Evolutionary conservation across 2,329 filamentous ascomycete species (phyloP).

Genomic region (Diaporthe nobilis): DNA sequence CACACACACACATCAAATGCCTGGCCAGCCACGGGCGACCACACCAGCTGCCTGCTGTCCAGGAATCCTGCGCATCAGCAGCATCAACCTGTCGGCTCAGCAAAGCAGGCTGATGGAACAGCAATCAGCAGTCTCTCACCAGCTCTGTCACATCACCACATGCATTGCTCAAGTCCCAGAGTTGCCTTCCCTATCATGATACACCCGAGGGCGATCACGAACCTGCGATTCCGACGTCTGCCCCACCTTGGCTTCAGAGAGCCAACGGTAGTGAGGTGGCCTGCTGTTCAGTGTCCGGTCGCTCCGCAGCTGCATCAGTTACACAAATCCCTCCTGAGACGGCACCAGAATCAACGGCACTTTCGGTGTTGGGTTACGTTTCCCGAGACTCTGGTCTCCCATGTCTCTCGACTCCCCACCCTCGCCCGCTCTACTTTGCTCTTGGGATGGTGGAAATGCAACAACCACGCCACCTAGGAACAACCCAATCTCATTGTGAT

Average conservation of each 20-base stretch:
- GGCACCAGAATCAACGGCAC: constrained; percentile 28
- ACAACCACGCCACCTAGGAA: constrained; percentile 32
- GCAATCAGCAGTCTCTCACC: constrained; percentile 21
- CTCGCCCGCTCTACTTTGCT: not conserved
- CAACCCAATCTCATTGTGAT: constrained; percentile 16
- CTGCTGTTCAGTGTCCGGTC: constrained; percentile 32
- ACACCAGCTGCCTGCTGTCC: constrained; percentile 6
- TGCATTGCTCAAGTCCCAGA: constrained; percentile 1
- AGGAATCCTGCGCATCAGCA: not conserved
- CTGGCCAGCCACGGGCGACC: constrained; percentile 11
- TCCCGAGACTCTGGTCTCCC: constrained; percentile 24
- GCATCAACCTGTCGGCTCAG: constrained; percentile 2
- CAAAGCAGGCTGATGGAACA: constrained; percentile 13
- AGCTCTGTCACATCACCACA: constrained; percentile 14
- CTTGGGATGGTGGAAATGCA: constrained; percentile 2
- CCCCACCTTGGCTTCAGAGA: constrained; percentile 15
- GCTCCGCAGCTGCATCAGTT: constrained; percentile 36
- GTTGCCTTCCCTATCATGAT: constrained; percentile 18
- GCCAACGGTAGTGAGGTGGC: constrained; percentile 29
- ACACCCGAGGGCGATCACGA: constrained; percentile 35
- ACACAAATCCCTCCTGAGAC: constrained; percentile 17
- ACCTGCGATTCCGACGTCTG: constrained; percentile 17
- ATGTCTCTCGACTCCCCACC: constrained; percentile 23
- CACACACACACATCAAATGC: not conserved
- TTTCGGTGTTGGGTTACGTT: constrained; percentile 36